These are phyloP conservation scores for Heritiera littoralis DNA, from an alignment of 345 rosid species.

Conservation along the genomic window DNA sequence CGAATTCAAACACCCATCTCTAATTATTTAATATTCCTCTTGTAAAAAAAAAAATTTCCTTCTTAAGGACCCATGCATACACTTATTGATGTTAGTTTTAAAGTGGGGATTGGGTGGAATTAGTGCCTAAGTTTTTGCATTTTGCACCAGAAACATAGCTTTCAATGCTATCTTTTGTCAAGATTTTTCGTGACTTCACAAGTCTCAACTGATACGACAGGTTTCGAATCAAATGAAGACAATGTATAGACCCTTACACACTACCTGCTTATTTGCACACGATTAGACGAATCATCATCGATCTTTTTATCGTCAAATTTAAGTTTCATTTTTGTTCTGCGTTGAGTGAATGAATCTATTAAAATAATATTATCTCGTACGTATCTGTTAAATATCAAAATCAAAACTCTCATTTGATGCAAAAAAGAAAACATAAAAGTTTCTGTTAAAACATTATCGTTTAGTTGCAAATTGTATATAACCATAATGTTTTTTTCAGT, in stretches of 20 bases:
- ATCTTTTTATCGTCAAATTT: background rate
- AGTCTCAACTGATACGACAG: background rate
- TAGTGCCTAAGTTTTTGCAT: background rate
- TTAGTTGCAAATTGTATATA: background rate
- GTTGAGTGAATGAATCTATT: too few species aligned
- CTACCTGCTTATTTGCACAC: background rate
- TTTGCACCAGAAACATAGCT: conserved; percentile 1
- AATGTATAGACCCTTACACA: background rate
- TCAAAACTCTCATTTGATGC: background rate
- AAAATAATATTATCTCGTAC: too few species aligned
- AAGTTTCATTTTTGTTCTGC: too few species aligned
- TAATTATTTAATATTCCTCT: too few species aligned
- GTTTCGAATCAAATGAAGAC: background rate
- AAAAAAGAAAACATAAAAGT: background rate
- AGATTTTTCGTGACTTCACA: conserved; percentile 7
- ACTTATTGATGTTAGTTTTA: background rate
- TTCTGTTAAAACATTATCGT: background rate
- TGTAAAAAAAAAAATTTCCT: too few species aligned
- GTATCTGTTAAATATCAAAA: too few species aligned
- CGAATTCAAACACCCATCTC: too few species aligned
- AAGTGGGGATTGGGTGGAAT: background rate
- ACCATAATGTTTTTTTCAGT: background rate
- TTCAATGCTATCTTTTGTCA: conserved; percentile 4
- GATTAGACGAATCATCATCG: background rate
- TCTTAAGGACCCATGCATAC: too few species aligned